Evolutionary conservation across 2,329 filamentous ascomycete genomes (phyloP).

Genomic region (Bisporella sp.): DNA sequence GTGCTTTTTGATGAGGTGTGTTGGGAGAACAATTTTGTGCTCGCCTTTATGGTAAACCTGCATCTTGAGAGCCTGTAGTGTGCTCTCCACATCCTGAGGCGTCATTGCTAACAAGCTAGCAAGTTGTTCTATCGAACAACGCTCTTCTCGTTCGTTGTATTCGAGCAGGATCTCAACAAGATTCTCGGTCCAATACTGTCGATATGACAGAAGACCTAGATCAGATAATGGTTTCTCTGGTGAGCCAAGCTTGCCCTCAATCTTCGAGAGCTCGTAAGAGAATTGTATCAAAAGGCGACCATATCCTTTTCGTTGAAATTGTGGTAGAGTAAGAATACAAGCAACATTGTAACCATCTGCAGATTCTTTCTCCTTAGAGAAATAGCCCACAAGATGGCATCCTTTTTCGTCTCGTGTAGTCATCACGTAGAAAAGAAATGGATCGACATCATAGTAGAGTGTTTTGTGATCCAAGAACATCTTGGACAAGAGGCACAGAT

Average conservation of each 20-base stretch:
- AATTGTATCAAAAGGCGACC: conserved; percentile 93
- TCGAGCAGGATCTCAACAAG: conserved; percentile 82
- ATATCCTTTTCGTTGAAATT: conserved; percentile 93
- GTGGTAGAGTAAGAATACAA: conserved; percentile 92
- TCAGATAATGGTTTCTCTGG: conserved; percentile 96
- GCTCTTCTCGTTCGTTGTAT: conserved; percentile 58
- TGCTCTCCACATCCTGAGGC: conserved; percentile 94
- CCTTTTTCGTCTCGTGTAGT: conserved; percentile 81
- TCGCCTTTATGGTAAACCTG: conserved; percentile 93
- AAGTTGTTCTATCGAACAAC: conserved; percentile 79
- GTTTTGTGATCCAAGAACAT: conserved; percentile 98
- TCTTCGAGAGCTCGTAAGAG: conserved; percentile 92
- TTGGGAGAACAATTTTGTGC: conserved; percentile 90
- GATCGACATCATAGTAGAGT: conserved; percentile 98
- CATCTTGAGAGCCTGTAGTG: conserved; percentile 89
- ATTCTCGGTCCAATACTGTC: conserved; percentile 96
- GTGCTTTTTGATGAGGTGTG: conserved; percentile 62
- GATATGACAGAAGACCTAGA: conserved; percentile 85
- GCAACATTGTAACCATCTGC: conserved; percentile 97
- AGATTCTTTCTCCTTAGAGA: conserved; percentile 96
- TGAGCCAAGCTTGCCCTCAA: conserved; percentile 89
- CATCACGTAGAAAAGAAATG: conserved; percentile 99
- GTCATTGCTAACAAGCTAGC: conserved; percentile 83
- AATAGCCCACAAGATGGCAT: conserved; percentile 97
- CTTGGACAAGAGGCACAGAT: conserved; percentile 88